A percentile compares a stretch with the other conserved stretches of the same genome.
Conservation (phyloP, 2,329 filamentous ascomycete species). For the Beauveria sp. region DNA sequence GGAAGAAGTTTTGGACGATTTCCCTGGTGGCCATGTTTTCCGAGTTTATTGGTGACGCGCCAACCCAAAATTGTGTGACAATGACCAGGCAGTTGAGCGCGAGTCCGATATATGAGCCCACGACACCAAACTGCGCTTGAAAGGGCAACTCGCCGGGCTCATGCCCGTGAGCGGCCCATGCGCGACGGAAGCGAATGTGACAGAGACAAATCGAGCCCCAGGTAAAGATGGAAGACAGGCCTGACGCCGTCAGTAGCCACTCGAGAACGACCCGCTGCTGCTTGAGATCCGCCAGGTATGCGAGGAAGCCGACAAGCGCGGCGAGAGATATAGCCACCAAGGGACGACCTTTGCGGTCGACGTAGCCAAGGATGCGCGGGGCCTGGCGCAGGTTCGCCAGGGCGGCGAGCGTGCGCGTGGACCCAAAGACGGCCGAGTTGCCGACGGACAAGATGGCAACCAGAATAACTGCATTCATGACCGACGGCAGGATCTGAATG, state of each 20-base stretch:
- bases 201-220: constrained; percentile 58
- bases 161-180: constrained; percentile 54
- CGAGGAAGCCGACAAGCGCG: constrained; percentile 57
- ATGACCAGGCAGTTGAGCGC: constrained; percentile 64
- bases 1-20: constrained; percentile 57
- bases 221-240: constrained; percentile 61
- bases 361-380: constrained; percentile 62
- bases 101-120: constrained; percentile 72
- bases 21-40: constrained; percentile 30
- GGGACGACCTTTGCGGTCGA: constrained; percentile 68
- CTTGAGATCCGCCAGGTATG: constrained; percentile 58
- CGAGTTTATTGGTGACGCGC: constrained; percentile 60
- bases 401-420: constrained; percentile 73
- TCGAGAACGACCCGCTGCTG: constrained; percentile 56
- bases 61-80: constrained; percentile 73
- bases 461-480: constrained; percentile 83
- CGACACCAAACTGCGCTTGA: constrained; percentile 61
- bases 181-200: constrained; percentile 57
- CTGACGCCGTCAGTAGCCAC: constrained; percentile 65
- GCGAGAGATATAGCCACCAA: constrained; percentile 59
- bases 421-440: constrained; percentile 77
- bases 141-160: constrained; percentile 66
- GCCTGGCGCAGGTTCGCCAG: constrained; percentile 75
- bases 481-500: constrained; percentile 64
- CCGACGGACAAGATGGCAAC: constrained; percentile 79